Evolutionary conservation across 495 filamentous ascomycete genomes (phyloP), one percentile per base, ranked within the genome.

Genomic region (Penicillium waksmanii): DNA sequence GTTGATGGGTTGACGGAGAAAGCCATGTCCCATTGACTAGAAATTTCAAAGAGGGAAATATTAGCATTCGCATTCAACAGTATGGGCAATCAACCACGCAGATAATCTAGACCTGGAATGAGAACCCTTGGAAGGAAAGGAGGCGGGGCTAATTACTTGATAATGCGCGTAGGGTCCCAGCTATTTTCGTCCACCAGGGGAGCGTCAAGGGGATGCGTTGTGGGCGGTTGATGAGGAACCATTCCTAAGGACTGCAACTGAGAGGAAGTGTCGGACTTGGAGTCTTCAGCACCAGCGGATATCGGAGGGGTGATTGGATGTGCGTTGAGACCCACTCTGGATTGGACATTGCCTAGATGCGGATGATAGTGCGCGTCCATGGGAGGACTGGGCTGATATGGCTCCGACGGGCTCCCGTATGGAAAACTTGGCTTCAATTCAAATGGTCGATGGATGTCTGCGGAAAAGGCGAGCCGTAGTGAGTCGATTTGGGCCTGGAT

Each of bases 91-190:
- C 3, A 8, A 31, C 27, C 27, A 31, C 27, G 27, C 27, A 31
- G 27, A 31, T 27, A 21, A 21, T 21, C 21, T 21, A 27, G 25
- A 27, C 25, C 3, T 27, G 25, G 25, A 3, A 3, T 27, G 23
- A 23, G 23, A 23, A 23, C 23, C 3, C 1, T 23, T 23, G 23
- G 23, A 25, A 21, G 21, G 35, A 47, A 40, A 17, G n/a, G 35
- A 44, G 42, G 9, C 33, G 12, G 2, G n/a, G 10, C 47, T 58
- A 58, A 91, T 82, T 84, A 97, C 92, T 95, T 90, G 80, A 98
- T 96, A 64, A 98, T 90, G 53, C 89, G 85, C 31, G 91, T 86
- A 3, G 95, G 95, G 71, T 98, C 96, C 95, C 95, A 98, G 49
- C 81, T 82, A 42, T 84, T 82, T 46, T 85, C 82, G 56, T 94